Percentiles rank a stretch among this genome's conserved stretches.
Evolutionary conservation across 345 rosid genomes (phyloP).

Genomic region (Gossypium ekmanianum): DNA sequence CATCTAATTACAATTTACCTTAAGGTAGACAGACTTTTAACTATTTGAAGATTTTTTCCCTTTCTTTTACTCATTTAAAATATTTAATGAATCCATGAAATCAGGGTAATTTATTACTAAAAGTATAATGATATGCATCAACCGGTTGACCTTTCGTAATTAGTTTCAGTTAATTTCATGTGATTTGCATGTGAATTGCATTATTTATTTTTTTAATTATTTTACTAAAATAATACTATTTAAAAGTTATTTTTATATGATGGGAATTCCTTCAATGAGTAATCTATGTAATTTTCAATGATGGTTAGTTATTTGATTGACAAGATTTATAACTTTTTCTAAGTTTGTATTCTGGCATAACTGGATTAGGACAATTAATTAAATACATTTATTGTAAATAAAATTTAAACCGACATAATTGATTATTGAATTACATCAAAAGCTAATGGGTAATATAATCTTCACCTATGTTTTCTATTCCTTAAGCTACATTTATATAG

Average conservation of each 20-base stretch:
- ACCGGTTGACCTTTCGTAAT: neutral
- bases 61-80: neutral
- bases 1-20: constrained; percentile 83
- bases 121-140: neutral
- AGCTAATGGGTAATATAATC: neutral
- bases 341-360: neutral
- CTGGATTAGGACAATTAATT: neutral
- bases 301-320: neutral
- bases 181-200: neutral
- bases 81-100: neutral
- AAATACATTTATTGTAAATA: neutral
- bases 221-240: neutral
- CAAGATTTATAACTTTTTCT: neutral
- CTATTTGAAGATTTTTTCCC: neutral
- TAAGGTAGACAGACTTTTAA: constrained; percentile 48
- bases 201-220: neutral
- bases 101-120: neutral
- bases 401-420: neutral
- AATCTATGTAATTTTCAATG: neutral
- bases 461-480: neutral
- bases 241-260: neutral
- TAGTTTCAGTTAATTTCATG: neutral
- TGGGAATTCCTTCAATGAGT: neutral
- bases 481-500: no score
- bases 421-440: constrained; percentile 1